Base-by-base conservation (phyloP, 1,284 basidiomycete species). In the Ustilago tritici region DNA sequence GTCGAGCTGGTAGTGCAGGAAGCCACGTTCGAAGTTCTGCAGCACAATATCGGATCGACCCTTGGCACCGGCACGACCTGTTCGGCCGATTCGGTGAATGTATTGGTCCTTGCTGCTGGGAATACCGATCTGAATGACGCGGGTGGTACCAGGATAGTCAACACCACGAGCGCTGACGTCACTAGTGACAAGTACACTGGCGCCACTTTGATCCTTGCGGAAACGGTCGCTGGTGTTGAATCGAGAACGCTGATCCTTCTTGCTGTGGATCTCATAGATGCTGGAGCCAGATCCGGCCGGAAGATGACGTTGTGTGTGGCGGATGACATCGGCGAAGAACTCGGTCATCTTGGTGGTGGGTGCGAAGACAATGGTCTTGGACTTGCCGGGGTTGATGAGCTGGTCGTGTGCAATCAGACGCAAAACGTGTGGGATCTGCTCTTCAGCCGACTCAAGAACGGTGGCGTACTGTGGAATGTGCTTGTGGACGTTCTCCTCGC, bases 111-210 rank as follows among this genome's bases (percentile, higher is more conserved):
- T 86, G 6, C 87, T 89, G 8, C 88, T 85, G 0, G 96, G 95
- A 5, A 93, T 88, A 66, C 96, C 94, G 63, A 99, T 88, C 87
- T 98, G 96, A 80, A 99, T 94, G 63, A 98, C 93, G 34, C 95
- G 91, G 0, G 95, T 95, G 28, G 97, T 94, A 31, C 91, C 91
- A 88, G 89, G 17, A 91, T 88, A 88, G 78, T 88, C 87, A 57
- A 88, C 87, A 49, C 87, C 87, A 54, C 87, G 84, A 2, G 87
- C 87, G 28, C 85, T 87, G 36, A 88, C 87, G 75, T 88, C 87
- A 12, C 85, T 86, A 34, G 87, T 87, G 65, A 88, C 90, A 46
- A 86, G 67, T 63, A 84, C 81, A 73, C 76, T 72, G 8, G 90
- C 90, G 1, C 88, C 87, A 17, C 76, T 72, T 28, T 85, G 89